Base-by-base conservation (phyloP, 2,329 filamentous ascomycete species). In the Cyphellophora europaea region DNA sequence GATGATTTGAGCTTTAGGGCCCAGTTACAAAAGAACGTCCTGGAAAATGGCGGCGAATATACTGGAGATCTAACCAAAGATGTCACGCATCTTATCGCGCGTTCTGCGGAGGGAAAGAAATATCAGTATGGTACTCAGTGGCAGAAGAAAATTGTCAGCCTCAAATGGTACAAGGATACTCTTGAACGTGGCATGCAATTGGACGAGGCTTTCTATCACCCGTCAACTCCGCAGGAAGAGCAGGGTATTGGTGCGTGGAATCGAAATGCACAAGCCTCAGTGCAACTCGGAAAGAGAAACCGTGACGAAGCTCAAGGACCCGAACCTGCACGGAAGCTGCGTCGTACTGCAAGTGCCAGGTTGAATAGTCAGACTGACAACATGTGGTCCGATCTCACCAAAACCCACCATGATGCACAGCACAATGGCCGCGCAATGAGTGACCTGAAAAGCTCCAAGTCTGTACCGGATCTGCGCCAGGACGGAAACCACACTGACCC, bases 321-420 rank as follows among this genome's bases (percentile, higher is more conserved):
- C 27, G 69, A 72, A 6, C 77, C 81, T 4, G 75, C 76, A 43
- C 74, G 87, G 46, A 96, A 95, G 61, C 61, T 98, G 46, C 77
- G 91, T 47, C 82, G 88, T 50, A 87, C 84, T 5, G 83, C 88
- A 14, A 95, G 88, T 57, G 78, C 81, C 53, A 89, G 86, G 55
- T 65, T 96, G 19, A 79, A 72, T 38, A 82, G 71, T 32, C 87
- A 95, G 51, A 81, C 79, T 47, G 78, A 88, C 49, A 78, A 76
- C 17, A 71, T 96, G n/a, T 96, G 89, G 89, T 81, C 81, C 4
- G 85, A 93, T 49, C 93, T 98, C 40, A 72, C 91, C 15, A 77
- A 77, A 36, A 51, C 40, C 40, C 23, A 49, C 47, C 30, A 48
- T 35, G 33, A 45, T 53, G 19, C 42, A 27, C 30, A 28, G 12